phyloP scores from a whole-genome alignment of 306 rosid species.

The Trifolium repens region DNA sequence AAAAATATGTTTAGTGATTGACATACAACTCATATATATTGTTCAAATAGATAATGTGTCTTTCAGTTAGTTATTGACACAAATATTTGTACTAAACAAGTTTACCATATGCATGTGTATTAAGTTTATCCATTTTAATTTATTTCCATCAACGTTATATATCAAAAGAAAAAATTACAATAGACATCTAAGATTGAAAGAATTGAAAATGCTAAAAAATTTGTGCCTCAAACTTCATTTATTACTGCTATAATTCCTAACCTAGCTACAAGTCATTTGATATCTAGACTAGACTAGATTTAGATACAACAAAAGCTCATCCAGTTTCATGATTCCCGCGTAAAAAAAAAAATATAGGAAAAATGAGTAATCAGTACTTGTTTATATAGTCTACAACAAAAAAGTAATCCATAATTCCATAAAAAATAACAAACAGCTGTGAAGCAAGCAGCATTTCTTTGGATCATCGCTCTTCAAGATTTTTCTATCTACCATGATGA shows the following conservation, averaged over 20 bases:
- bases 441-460: conserved; percentile 41
- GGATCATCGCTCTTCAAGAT: conserved; percentile 23
- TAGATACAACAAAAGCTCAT: conserved; percentile 49
- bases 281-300: conserved; percentile 43
- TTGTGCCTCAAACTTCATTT: conserved; percentile 10
- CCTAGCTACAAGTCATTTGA: conserved; percentile 43
- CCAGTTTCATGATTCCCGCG: conserved; percentile 40
- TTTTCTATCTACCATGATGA: conserved; percentile 29
- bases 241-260: conserved; percentile 27
- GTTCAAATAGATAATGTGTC: too few relatives aligned
- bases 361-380: conserved; percentile 35
- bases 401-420: conserved; percentile 11
- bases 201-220: conserved; percentile 29
- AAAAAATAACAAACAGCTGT: background rate
- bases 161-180: background rate
- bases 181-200: background rate
- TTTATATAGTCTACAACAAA: conserved; percentile 43
- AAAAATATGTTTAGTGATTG: too few relatives aligned
- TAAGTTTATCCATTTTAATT: background rate
- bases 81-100: too few relatives aligned
- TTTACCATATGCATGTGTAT: background rate
- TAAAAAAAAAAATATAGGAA: conserved; percentile 6
- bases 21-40: too few relatives aligned
- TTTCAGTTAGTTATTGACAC: too few relatives aligned
- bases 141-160: background rate